Percentiles rank a stretch among this genome's conserved stretches.
phyloP scores from a whole-genome alignment of 768 basidiomycete species.

The Leccinellum luteum region DNA sequence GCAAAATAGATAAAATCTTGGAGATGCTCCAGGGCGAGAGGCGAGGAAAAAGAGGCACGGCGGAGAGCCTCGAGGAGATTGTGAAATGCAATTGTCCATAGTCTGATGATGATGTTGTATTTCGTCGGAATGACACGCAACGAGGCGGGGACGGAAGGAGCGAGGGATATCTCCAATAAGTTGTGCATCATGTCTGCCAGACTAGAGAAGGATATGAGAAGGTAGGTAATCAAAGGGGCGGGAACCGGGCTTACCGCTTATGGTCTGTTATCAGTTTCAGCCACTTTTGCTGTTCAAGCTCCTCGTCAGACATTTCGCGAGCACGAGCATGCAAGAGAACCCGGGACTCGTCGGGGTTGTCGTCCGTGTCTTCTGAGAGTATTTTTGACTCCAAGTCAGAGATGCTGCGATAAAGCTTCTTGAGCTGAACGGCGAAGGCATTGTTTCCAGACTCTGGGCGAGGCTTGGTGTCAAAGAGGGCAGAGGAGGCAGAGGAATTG shows the following conservation, averaged over 20 bases:
- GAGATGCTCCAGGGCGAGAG: slow-evolving; percentile 80
- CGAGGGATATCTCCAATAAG: slow-evolving; percentile 79
- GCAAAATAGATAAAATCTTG: slow-evolving; percentile 95
- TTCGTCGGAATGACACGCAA: slow-evolving; percentile 87
- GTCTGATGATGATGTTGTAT: slow-evolving; percentile 91
- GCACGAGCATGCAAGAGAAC: slow-evolving; percentile 34
- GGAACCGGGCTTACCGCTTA: slow-evolving; percentile 64
- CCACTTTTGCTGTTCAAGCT: slow-evolving; percentile 76
- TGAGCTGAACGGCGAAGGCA: slow-evolving; percentile 71
- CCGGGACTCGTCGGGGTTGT: slow-evolving; percentile 43
- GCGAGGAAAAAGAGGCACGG: slow-evolving; percentile 67
- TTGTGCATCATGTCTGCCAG: slow-evolving; percentile 90
- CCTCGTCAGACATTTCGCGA: slow-evolving; percentile 43
- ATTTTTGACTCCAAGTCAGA: slow-evolving; percentile 76
- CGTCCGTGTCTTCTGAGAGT: slow-evolving; percentile 57
- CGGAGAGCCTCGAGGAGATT: slow-evolving; percentile 88
- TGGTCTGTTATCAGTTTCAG: slow-evolving; percentile 71
- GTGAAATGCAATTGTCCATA: slow-evolving; percentile 92
- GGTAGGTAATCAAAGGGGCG: neutral
- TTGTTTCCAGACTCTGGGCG: slow-evolving; percentile 59
- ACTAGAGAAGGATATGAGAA: slow-evolving; percentile 40
- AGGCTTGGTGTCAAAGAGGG: slow-evolving; percentile 57
- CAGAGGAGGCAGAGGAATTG: slow-evolving; percentile 69
- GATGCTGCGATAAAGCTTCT: slow-evolving; percentile 81
- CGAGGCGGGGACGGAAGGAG: slow-evolving; percentile 85